Conservation (phyloP, 2,329 filamentous ascomycete species). For the Fusarium robinianum region DNA sequence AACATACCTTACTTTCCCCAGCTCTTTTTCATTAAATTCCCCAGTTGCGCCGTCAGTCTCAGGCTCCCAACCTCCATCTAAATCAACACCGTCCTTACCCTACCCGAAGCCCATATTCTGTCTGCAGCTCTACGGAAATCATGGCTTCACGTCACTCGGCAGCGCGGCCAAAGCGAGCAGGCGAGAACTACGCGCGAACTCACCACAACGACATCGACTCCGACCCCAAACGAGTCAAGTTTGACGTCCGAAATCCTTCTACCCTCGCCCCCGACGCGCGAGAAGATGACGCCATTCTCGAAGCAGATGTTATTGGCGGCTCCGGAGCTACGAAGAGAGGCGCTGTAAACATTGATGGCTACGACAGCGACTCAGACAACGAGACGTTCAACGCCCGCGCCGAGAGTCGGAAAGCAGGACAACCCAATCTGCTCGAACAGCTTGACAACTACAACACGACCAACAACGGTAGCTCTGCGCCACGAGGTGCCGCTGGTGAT, state of each 20-base stretch:
- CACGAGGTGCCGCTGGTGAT: constrained; percentile 59
- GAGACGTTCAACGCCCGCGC: constrained; percentile 84
- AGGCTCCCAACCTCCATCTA: neutral
- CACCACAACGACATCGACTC: constrained; percentile 65
- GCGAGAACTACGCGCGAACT: constrained; percentile 77
- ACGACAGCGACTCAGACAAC: constrained; percentile 91
- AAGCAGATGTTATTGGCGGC: constrained; percentile 90
- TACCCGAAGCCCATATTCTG: no score
- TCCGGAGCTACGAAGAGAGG: constrained; percentile 81
- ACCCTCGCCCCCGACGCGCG: constrained; percentile 82
- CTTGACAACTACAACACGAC: constrained; percentile 59
- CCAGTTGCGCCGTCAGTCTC: neutral
- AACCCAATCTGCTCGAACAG: constrained; percentile 56
- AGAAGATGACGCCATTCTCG: constrained; percentile 73
- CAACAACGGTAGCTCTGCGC: constrained; percentile 43
- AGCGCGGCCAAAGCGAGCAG: constrained; percentile 80
- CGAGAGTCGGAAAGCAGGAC: constrained; percentile 57
- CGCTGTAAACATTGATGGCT: constrained; percentile 94
- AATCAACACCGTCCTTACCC: no score
- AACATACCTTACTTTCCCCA: constrained; percentile 24
- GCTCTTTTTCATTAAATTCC: constrained; percentile 14
- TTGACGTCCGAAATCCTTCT: constrained; percentile 93
- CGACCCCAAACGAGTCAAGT: constrained; percentile 77
- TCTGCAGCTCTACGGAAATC: neutral
- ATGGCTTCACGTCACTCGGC: constrained; percentile 66